Evolutionary conservation across 2,329 filamentous ascomycete genomes (phyloP), one percentile per base, ranked within the genome.

Genomic region (Neocucurbitaria cava): DNA sequence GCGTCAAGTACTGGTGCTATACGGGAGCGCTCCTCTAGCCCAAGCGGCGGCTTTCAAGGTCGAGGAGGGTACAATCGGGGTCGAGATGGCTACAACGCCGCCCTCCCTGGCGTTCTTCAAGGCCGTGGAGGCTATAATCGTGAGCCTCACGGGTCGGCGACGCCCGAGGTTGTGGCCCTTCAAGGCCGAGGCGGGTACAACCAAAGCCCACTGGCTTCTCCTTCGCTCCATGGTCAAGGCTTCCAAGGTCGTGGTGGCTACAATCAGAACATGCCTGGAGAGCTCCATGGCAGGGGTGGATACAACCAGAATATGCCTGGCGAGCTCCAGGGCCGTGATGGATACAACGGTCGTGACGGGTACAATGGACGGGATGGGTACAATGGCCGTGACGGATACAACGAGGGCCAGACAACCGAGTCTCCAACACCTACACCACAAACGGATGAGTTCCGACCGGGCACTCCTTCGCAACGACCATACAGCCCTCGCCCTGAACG

Each of bases 291-390:
- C 10, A 59, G 71, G 20, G 71, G 65, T 49, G 71, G 71, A 0
- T 73, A 72, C 53, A 71, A 73, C 30, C 62, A 66, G 11, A 66
- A 66, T 20, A 66, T 70, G 49, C 66, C 69, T 38, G 68, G 67
- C 15, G 71, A 71, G 18, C 61, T 74, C 44, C 70, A 72, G 44
- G 71, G 70, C 42, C 60, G 71, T 38, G 65, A 66, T 20, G 70
- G 71, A 7, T 74, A 74, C 55, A 70, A 72, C n/a, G 73, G 74
- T 9, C 68, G 73, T 18, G 69, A 70, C 39, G 73, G 73, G n/a
- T 74, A 75, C 52, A 73, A 73, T 39, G 63, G 64, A n/a, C 54
- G 66, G n/a, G 70, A 70, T 44, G 70, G 70, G 2, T 74, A 74
- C 58, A 75, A 74, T 21, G 71, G 68, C 1, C 54, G 70, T 2